Evolutionary conservation across 768 basidiomycete species (phyloP).

Genomic region (Coprinopsis cinerea): DNA sequence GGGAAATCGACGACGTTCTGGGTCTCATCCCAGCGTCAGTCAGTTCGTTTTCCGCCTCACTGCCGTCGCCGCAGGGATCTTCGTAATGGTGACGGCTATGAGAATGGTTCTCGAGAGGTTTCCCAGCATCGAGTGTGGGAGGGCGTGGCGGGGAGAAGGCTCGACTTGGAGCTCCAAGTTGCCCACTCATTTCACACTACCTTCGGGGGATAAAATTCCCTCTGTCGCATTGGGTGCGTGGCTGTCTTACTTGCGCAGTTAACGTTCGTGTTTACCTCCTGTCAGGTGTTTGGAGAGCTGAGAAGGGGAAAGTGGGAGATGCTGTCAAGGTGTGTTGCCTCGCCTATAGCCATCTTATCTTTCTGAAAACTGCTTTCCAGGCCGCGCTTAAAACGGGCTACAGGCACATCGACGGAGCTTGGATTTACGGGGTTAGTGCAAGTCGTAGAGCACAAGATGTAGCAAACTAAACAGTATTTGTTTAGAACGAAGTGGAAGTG

Average conservation of each 20-base stretch:
- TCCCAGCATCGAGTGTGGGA: not conserved
- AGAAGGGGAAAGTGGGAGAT: slow-evolving; percentile 50
- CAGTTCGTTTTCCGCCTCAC: slow-evolving; percentile 6
- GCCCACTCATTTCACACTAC: slow-evolving; percentile 50
- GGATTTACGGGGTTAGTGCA: slow-evolving; percentile 52
- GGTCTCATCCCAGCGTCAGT: slow-evolving; percentile 8
- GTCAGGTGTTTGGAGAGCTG: slow-evolving; percentile 60
- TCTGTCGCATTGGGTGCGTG: slow-evolving; percentile 46
- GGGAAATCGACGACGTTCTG: not conserved
- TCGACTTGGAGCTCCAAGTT: slow-evolving; percentile 17
- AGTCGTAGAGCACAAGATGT: not conserved
- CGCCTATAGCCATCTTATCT: not conserved
- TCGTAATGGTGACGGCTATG: slow-evolving; percentile 9
- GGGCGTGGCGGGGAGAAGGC: slow-evolving; percentile 9
- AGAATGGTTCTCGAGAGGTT: slow-evolving; percentile 1
- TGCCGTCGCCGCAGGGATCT: slow-evolving; percentile 12
- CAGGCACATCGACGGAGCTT: slow-evolving; percentile 69
- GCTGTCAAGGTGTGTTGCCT: slow-evolving; percentile 50
- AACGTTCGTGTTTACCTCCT: not conserved
- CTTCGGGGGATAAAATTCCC: slow-evolving; percentile 65
- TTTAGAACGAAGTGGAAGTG: slow-evolving; percentile 64
- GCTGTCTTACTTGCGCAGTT: not conserved
- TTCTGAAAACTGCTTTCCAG: slow-evolving; percentile 20
- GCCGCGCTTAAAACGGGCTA: slow-evolving; percentile 59
- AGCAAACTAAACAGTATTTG: not conserved